A percentile compares a stretch with the other conserved stretches of the same genome.
Conservation (phyloP, 306 rosid genomes). For the Myrica gale region DNA sequence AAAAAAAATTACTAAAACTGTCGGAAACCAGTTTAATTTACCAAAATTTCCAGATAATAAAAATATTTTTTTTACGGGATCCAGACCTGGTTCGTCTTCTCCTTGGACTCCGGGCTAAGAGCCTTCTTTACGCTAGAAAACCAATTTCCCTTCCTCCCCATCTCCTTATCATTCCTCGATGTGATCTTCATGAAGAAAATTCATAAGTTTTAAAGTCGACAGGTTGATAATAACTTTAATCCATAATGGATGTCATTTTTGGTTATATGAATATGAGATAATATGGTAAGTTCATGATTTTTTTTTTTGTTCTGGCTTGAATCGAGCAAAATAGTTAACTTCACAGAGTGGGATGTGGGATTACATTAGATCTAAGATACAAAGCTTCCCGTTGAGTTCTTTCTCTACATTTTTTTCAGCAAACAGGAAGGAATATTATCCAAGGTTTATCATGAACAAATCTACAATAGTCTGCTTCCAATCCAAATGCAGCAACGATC, state of each 20-base stretch:
- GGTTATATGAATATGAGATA: neutral
- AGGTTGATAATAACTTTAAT: neutral
- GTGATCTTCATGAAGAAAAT: slow-evolving; percentile 29
- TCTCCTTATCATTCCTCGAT: slow-evolving; percentile 71
- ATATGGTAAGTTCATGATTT: slow-evolving; percentile 19
- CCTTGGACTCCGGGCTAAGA: slow-evolving; percentile 90
- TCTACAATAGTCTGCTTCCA: slow-evolving; percentile 9
- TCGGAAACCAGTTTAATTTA: slow-evolving; percentile 22
- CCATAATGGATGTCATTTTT: neutral
- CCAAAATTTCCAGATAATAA: neutral
- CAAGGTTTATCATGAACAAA: slow-evolving; percentile 7
- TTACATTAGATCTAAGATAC: slow-evolving; percentile 11
- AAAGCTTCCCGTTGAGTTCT: slow-evolving; percentile 7
- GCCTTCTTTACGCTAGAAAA: slow-evolving; percentile 93
- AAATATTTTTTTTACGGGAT: neutral
- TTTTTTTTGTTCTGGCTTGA: neutral
- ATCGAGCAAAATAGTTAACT: slow-evolving; percentile 6
- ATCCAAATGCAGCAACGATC: slow-evolving; percentile 21
- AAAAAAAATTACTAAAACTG: slow-evolving; percentile 14
- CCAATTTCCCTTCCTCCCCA: slow-evolving; percentile 96
- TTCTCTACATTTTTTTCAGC: slow-evolving; percentile 18
- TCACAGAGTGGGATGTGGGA: slow-evolving; percentile 9
- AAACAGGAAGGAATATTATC: slow-evolving; percentile 13
- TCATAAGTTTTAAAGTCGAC: slow-evolving; percentile 25
- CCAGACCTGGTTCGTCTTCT: slow-evolving; percentile 59